Conservation (phyloP, 768 basidiomycete species). For the Termitomyces sp. region DNA sequence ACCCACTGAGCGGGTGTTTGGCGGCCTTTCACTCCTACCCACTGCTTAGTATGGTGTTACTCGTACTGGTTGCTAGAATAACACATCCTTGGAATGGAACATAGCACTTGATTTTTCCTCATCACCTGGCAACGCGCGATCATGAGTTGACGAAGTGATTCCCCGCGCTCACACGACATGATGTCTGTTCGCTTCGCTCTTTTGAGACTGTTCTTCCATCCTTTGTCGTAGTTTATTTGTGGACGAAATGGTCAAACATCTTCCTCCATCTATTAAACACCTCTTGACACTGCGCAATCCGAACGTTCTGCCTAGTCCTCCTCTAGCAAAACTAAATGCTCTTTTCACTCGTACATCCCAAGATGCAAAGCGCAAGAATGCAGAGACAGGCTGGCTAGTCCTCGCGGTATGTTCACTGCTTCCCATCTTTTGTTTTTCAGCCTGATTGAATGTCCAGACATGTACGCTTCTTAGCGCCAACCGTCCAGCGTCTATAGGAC, state of each 20-base stretch:
- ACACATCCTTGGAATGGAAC: constrained; percentile 10
- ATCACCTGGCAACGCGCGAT: neutral
- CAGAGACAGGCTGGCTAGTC: constrained; percentile 79
- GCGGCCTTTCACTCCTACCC: constrained; percentile 13
- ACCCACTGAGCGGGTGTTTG: constrained; percentile 14
- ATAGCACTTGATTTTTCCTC: neutral
- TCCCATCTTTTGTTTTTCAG: constrained; percentile 4
- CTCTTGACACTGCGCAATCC: constrained; percentile 67
- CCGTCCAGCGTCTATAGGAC: constrained; percentile 72
- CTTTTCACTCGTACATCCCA: constrained; percentile 60
- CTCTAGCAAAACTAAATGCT: constrained; percentile 44
- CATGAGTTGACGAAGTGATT: neutral
- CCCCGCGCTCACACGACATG: neutral
- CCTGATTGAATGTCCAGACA: constrained; percentile 45
- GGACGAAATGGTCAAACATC: constrained; percentile 36
- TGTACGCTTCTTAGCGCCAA: constrained; percentile 83
- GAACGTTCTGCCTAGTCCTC: constrained; percentile 53
- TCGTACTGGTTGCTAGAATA: constrained; percentile 18
- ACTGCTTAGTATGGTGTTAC: constrained; percentile 11
- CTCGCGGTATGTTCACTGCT: constrained; percentile 48
- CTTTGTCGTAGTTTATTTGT: neutral
- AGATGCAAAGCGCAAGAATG: constrained; percentile 61
- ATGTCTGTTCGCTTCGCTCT: neutral
- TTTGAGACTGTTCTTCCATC: neutral
- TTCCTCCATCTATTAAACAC: constrained; percentile 70